Base-by-base conservation (phyloP, 1,139 yeast species). In the Geotrichum restrictum region DNA sequence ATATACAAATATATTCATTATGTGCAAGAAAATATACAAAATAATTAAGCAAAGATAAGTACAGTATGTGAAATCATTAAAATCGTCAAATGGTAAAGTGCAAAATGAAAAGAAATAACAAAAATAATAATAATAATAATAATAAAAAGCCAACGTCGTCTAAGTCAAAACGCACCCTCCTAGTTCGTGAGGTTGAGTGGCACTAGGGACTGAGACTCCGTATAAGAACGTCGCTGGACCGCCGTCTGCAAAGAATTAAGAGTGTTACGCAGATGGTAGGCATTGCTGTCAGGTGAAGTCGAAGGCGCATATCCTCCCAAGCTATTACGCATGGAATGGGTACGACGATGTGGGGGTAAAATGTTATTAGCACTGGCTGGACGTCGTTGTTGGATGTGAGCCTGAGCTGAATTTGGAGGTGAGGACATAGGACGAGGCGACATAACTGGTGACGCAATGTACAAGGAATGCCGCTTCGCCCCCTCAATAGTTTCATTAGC, bases 401-500 rank as follows among this genome's bases (percentile, higher is more conserved):
- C 8, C 14, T 4, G 21, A 27, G 16, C 18, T 13, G 5, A 8
- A 5, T 5, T 8, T 24, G 19, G 51, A 42, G 27, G 52, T 11
- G n/a, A 22, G 6, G 40, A 3, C 40, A 18, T 2, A 7, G 40
- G 18, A 16, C 14, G 41, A 2, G 45, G 45, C 34, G 34, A 29
- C 36, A 29, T 27, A n/a, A 16, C 45, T 29, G 45, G 45, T 19
- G 45, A 41, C 45, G 59, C 51, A 14, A 59, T 53, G 27, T 57
- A 52, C 48, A 64, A 48, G 8, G 68, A 64, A 44, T 61, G 60
- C 14, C 68, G 60, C 51, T 64, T 64, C 33, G 66, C 67, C 3
- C 65, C 68, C 45, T 63, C 67, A 47, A 65, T 65, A 22, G 68
- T 58, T 45, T 64, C 65, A 29, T 62, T 63, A n/a, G 69, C 68